Conservation (phyloP, 768 basidiomycete species). For the Amanita rimosa region DNA sequence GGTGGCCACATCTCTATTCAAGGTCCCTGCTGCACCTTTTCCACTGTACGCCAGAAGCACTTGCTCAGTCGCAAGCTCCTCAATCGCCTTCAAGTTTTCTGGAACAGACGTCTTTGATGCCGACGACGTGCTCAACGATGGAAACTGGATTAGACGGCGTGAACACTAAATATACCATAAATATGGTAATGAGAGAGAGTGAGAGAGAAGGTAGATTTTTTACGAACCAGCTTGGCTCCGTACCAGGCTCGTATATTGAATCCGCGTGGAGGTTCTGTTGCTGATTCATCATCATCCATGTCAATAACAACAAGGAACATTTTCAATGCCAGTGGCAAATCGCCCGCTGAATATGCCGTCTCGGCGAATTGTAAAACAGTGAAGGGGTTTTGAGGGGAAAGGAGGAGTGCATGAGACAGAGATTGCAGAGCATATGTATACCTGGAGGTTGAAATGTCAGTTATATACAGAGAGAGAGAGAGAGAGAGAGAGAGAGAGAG, state of each 20-base stretch:
- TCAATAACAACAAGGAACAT: slow-evolving; percentile 72
- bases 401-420: slow-evolving; percentile 69
- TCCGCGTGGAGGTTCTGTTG: slow-evolving; percentile 33
- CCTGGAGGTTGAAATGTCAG: slow-evolving; percentile 26
- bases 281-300: slow-evolving; percentile 49
- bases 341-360: slow-evolving; percentile 72
- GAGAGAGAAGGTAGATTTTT: too few species aligned
- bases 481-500: too few species aligned
- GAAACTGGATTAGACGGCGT: slow-evolving; percentile 35
- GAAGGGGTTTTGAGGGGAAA: slow-evolving; percentile 82
- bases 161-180: slow-evolving; percentile 34
- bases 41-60: slow-evolving; percentile 48
- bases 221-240: slow-evolving; percentile 68
- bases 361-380: slow-evolving; percentile 80
- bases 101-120: slow-evolving; percentile 49
- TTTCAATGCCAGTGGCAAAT: slow-evolving; percentile 67
- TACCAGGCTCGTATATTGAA: slow-evolving; percentile 71
- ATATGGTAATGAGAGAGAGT: neutral
- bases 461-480: neutral
- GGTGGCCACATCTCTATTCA: slow-evolving; percentile 31
- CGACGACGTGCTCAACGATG: slow-evolving; percentile 23
- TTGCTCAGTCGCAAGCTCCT: slow-evolving; percentile 64
- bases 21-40: slow-evolving; percentile 26
- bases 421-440: slow-evolving; percentile 65
- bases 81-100: slow-evolving; percentile 44